A percentile compares a stretch with the other conserved stretches of the same genome.
phyloP scores from a whole-genome alignment of 2,329 filamentous ascomycete species.

The Phyllosticta citrichinensis region DNA sequence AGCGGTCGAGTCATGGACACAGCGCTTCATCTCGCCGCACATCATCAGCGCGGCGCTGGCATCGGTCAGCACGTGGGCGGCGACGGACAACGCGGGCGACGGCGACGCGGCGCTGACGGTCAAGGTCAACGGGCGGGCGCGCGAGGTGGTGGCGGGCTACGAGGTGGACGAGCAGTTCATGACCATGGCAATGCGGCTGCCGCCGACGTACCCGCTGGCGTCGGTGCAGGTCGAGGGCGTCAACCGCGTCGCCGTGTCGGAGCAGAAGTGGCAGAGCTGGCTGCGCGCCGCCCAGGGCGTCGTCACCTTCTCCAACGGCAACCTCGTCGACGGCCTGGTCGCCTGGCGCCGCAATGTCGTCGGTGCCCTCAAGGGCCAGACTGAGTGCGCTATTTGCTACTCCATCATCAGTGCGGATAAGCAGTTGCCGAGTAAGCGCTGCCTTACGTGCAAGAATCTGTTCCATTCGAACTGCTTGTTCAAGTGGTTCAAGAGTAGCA shows the following conservation, averaged over 20 bases:
- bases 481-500: constrained; percentile 95
- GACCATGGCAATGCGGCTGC: constrained; percentile 71
- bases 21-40: constrained; percentile 56
- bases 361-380: constrained; percentile 82
- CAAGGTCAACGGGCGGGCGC: constrained; percentile 59
- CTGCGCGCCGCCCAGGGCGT: constrained; percentile 79
- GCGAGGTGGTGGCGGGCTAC: constrained; percentile 76
- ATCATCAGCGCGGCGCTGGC: constrained; percentile 57
- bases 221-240: constrained; percentile 65
- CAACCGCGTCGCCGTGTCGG: constrained; percentile 76
- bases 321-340: constrained; percentile 74
- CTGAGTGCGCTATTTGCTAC: constrained; percentile 95
- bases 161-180: constrained; percentile 81
- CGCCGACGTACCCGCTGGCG: constrained; percentile 72
- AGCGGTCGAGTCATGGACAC: constrained; percentile 74
- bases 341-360: constrained; percentile 81
- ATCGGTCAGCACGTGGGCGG: constrained; percentile 59
- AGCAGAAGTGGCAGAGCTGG: constrained; percentile 90
- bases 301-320: constrained; percentile 86
- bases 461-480: constrained; percentile 88
- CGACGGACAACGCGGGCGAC: constrained; percentile 25
- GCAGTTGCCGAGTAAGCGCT: constrained; percentile 84
- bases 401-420: constrained; percentile 83
- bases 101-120: constrained; percentile 50
- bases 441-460: constrained; percentile 82